Evolutionary conservation across 768 basidiomycete genomes (phyloP), one percentile per base, ranked within the genome.

Genomic region (Scleroderma bovista): DNA sequence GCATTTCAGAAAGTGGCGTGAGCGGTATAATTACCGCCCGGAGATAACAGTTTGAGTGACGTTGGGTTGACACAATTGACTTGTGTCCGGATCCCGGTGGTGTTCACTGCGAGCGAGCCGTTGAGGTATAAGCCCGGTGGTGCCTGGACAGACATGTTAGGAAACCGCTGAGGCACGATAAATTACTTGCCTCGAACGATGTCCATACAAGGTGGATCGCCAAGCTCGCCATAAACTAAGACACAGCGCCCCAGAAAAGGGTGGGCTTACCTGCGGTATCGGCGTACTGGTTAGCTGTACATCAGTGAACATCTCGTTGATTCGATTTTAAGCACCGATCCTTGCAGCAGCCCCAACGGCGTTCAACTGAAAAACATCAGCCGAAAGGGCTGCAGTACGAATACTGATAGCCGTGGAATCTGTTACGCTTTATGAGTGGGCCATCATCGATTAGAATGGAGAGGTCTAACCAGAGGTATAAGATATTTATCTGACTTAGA

Each of bases 141-240:
- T 38, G 77, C 64, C 81, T 84, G 24, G 44, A 44, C 17, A 26
- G 40, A 5, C 32, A 24, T 9, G 42, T 22, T 6, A 20, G 24
- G 11, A 19, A 10, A 33, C 29, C 26, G 16, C 15, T 11, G 17
- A 15, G 13, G 47, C 19, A 6, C 32, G 8, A 11, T n/a, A 37
- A 5, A 29, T 29, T 29, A 51, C 70, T 38, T 51, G 81, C 84
- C 23, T 62, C 52, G 51, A 84, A 84, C 52, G 74, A 62, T 1
- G 83, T 71, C 83, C 83, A 86, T 1, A 60, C 67, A 86, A 8
- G 81, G 78, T 1, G 85, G 85, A 50, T 83, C 80, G 6, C 67
- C 57, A 6, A 85, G 60, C 15, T 63, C 57, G 53, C 78, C 53
- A 37, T 69, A 67, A 10, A 67, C 65, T 67, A 13, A 36, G 22